These are phyloP conservation scores for Cordyceps tenuipes DNA, from an alignment of 2,329 filamentous ascomycete species.

Conservation along the genomic window DNA sequence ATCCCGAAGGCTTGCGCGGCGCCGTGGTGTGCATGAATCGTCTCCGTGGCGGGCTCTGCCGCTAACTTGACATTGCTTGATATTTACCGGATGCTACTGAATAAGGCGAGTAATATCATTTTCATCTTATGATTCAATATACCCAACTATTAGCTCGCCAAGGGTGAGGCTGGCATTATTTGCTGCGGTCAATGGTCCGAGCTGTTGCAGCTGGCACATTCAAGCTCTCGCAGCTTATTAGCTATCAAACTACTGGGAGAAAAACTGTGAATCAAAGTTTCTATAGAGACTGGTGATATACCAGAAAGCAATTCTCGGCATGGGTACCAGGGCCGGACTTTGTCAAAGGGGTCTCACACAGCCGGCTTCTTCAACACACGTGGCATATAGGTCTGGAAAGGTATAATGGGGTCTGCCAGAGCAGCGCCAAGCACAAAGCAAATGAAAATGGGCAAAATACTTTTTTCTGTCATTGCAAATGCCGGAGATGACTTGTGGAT, in stretches of 20 bases:
- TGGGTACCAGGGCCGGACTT: not conserved
- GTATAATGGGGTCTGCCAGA: not conserved
- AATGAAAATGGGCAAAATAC: not conserved
- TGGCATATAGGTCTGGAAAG: not conserved
- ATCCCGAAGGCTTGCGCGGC: not conserved
- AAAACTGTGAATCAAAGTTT: too few species aligned
- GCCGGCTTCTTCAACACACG: constrained; percentile 9
- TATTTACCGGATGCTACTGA: not conserved
- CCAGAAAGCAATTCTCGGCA: too few species aligned
- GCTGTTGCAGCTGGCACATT: not conserved
- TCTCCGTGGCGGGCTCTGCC: not conserved
- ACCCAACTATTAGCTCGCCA: not conserved
- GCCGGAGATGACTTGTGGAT: not conserved
- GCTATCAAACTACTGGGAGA: not conserved
- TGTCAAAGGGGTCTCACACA: not conserved
- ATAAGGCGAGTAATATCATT: not conserved
- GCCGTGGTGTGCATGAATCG: not conserved
- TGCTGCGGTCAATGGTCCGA: too few species aligned
- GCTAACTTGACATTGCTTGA: not conserved
- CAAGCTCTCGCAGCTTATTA: not conserved
- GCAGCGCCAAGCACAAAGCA: not conserved
- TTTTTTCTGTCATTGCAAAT: not conserved
- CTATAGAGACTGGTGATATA: too few species aligned
- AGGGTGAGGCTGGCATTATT: not conserved
- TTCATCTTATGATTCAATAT: not conserved